A percentile compares a stretch with the other conserved stretches of the same genome.
Conservation (phyloP, 441 rosid genomes). For the Omphalea diandra region DNA sequence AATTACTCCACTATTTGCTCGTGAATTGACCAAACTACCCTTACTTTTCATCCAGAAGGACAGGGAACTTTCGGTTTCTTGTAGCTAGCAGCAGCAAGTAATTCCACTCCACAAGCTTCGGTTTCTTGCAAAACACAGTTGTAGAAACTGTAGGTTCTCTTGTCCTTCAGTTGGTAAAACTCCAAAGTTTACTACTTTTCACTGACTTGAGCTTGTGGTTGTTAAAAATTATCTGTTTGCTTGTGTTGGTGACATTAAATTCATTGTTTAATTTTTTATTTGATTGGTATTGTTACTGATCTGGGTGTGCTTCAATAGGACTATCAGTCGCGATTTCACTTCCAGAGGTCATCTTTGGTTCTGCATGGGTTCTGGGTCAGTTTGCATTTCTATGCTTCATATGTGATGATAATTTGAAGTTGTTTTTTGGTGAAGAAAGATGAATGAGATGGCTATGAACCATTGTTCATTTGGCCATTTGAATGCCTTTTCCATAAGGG, state of each 20-base stretch:
- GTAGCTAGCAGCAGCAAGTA: background rate
- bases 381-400: slow-evolving; percentile 7
- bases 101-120: background rate
- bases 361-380: background rate
- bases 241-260: background rate
- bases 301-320: background rate
- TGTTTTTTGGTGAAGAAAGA: background rate
- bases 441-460: slow-evolving; percentile 28
- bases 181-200: background rate
- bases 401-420: slow-evolving; percentile 9
- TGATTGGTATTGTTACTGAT: background rate
- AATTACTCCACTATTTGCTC: background rate
- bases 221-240: slow-evolving; percentile 2
- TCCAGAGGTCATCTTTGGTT: background rate
- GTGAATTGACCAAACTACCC: background rate
- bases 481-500: slow-evolving; percentile 25
- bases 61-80: too few relatives aligned
- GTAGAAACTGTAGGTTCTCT: background rate
- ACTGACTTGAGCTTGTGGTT: slow-evolving; percentile 7
- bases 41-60: background rate
- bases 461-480: slow-evolving; percentile 30
- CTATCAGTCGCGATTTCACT: too few relatives aligned
- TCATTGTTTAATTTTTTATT: background rate
- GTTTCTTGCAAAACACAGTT: slow-evolving; percentile 5
- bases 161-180: background rate